These are phyloP conservation scores for Colletotrichum sp. DNA, from an alignment of 2,329 filamentous ascomycete genomes.

Conservation along the genomic window DNA sequence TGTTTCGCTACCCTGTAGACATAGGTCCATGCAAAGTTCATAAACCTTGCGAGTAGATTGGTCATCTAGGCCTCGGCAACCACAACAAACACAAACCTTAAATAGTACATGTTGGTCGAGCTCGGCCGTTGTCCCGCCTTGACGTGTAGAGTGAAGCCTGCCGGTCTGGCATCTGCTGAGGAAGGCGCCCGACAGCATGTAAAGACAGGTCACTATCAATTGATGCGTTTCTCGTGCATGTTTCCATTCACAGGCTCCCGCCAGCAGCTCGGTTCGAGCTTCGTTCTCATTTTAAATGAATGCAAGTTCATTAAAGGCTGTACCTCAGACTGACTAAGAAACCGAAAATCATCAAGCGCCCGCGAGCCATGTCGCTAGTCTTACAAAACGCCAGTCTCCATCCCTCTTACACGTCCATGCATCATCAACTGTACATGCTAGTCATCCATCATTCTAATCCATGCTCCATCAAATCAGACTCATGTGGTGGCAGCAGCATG, in stretches of 20 bases:
- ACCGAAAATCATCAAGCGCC: neutral
- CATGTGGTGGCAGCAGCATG: slow-evolving; percentile 38
- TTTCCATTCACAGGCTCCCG: neutral
- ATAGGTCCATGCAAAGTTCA: neutral
- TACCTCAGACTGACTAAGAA: neutral
- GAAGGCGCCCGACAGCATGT: neutral
- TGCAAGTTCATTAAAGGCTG: neutral
- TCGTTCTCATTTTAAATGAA: too few relatives aligned
- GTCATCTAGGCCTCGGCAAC: neutral
- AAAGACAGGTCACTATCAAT: neutral
- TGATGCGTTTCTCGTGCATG: neutral
- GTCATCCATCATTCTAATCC: accelerated
- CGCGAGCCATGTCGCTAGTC: slow-evolving; percentile 3
- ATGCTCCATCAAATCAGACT: neutral
- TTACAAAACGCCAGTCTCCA: slow-evolving; percentile 5
- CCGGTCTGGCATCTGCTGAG: neutral
- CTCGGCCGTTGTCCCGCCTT: neutral
- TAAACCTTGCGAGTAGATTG: neutral
- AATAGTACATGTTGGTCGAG: neutral
- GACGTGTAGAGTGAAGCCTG: neutral
- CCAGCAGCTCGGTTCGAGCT: neutral
- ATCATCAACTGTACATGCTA: neutral
- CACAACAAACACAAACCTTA: neutral
- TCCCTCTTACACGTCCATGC: neutral
- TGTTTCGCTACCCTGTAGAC: neutral